These are phyloP conservation scores for Flaveria brownii DNA, from an alignment of 129 eudicot genomes.

Conservation along the genomic window DNA sequence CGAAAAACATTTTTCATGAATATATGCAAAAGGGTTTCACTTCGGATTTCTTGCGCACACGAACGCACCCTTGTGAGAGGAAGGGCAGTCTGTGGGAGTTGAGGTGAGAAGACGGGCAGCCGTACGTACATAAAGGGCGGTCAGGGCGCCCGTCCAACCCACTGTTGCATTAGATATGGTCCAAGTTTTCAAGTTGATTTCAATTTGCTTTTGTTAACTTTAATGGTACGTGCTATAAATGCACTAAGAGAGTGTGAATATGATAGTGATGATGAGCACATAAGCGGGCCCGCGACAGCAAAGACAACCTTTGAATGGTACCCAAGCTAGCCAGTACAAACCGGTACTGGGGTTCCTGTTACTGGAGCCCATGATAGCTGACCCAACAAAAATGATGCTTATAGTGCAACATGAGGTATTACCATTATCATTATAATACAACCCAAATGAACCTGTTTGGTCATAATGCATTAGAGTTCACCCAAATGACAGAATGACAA, in stretches of 20 bases:
- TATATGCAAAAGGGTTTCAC: too few species aligned
- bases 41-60: too few species aligned
- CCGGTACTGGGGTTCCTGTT: slow-evolving; percentile 56
- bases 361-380: slow-evolving; percentile 60
- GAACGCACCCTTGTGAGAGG: too few species aligned
- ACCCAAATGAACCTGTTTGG: not conserved
- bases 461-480: not conserved
- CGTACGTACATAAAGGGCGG: too few species aligned
- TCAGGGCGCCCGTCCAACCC: too few species aligned
- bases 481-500: slow-evolving; percentile 8
- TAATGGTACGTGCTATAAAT: slow-evolving; percentile 73
- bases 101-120: too few species aligned
- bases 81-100: too few species aligned
- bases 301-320: slow-evolving; percentile 69
- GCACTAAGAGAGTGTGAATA: slow-evolving; percentile 72
- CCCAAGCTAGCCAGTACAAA: slow-evolving; percentile 49
- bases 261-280: slow-evolving; percentile 58
- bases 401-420: slow-evolving; percentile 48
- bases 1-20: too few species aligned
- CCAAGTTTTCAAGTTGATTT: too few species aligned
- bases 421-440: not conserved
- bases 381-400: slow-evolving; percentile 74
- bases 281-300: slow-evolving; percentile 62
- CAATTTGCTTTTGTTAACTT: slow-evolving; percentile 44
- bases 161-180: too few species aligned